These are phyloP conservation scores for Parietaria judaica DNA, from an alignment of 306 rosid genomes.

Conservation along the genomic window DNA sequence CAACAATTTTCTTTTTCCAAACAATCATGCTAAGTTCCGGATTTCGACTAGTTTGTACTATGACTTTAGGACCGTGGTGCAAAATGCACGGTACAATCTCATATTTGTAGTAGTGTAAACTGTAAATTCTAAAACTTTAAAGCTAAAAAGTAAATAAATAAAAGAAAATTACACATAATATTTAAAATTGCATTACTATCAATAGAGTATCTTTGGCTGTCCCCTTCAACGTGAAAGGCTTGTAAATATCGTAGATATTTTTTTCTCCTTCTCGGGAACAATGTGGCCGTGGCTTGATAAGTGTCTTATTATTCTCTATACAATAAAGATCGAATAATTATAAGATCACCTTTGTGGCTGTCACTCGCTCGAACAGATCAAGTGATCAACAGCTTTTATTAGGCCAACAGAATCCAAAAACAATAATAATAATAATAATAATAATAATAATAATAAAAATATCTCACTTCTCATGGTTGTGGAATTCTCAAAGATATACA, in stretches of 20 bases:
- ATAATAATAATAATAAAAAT: background rate
- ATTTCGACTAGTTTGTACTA: too few species aligned
- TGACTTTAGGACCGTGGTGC: too few species aligned
- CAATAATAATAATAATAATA: background rate
- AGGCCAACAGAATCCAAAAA: conserved; percentile 33
- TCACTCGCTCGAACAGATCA: conserved; percentile 18
- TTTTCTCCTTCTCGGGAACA: conserved; percentile 2
- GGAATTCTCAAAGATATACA: conserved; percentile 5
- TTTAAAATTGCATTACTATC: background rate
- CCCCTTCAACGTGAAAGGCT: background rate
- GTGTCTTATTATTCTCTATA: background rate
- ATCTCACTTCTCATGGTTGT: background rate
- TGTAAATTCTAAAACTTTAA: too few species aligned
- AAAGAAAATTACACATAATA: too few species aligned
- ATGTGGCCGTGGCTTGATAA: conserved; percentile 26
- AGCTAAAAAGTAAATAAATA: too few species aligned
- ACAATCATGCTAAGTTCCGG: too few species aligned
- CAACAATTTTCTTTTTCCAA: too few species aligned
- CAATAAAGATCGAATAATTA: conserved; percentile 19
- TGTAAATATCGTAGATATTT: background rate
- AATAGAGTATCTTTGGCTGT: background rate
- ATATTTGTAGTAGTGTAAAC: too few species aligned
- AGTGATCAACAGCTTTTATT: conserved; percentile 16
- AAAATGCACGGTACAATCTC: too few species aligned
- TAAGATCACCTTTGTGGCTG: conserved; percentile 22